Percentiles rank a stretch among this genome's conserved stretches.
Conservation (phyloP, 2,329 filamentous ascomycete genomes). For the Drechslera avenae region DNA sequence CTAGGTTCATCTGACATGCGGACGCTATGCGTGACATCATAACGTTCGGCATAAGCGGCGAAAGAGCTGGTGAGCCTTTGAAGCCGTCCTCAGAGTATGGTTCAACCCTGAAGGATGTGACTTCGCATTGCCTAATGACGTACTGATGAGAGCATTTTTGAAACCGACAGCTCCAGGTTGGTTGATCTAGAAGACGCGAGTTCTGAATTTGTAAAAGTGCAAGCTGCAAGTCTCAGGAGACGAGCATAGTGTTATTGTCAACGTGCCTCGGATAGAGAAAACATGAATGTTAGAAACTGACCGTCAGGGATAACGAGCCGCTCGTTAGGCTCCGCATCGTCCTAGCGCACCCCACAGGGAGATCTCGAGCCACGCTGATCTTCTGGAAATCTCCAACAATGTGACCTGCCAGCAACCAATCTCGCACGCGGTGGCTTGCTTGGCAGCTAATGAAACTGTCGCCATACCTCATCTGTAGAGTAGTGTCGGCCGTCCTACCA, state of each 20-base stretch:
- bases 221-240: neutral
- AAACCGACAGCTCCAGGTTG: neutral
- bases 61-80: neutral
- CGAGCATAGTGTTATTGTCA: neutral
- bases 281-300: constrained; percentile 1
- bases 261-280: neutral
- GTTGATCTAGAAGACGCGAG: neutral
- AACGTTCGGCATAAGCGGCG: neutral
- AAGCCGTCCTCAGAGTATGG: neutral
- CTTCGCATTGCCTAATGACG: neutral
- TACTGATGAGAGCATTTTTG: neutral
- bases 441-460: neutral
- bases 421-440: neutral
- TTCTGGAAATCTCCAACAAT: neutral
- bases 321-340: constrained; percentile 4
- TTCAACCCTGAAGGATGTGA: neutral
- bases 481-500: neutral
- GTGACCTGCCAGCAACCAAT: neutral
- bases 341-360: constrained; percentile 1
- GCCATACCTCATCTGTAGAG: neutral
- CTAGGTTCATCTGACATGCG: neutral
- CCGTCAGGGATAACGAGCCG: constrained; percentile 1
- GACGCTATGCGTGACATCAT: neutral
- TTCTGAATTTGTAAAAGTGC: neutral
- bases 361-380: constrained; percentile 4